A percentile compares a stretch with the other conserved stretches of the same genome.
Evolutionary conservation across 2,329 filamentous ascomycete genomes (phyloP).

Genomic region (Myotisia sp.): DNA sequence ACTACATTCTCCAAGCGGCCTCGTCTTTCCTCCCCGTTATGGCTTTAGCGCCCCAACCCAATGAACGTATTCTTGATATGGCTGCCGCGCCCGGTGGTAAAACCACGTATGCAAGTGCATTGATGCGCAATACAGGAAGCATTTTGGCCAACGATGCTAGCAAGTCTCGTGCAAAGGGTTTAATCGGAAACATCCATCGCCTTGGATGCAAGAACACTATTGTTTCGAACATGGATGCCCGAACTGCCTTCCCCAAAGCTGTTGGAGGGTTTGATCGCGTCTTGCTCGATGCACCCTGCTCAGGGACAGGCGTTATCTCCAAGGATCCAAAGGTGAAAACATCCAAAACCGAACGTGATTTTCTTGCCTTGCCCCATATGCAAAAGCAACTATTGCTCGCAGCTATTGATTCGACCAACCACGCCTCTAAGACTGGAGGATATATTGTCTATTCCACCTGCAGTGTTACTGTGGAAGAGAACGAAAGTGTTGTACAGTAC

Average conservation of each 20-base stretch:
- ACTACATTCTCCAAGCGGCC: conserved; percentile 95
- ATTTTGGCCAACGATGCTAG: conserved; percentile 95
- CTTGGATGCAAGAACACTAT: conserved; percentile 86
- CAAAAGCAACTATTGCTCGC: conserved; percentile 89
- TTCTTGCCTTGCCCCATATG: conserved; percentile 79
- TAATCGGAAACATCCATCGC: conserved; percentile 96
- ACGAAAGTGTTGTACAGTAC: conserved; percentile 88
- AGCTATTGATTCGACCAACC: conserved; percentile 89
- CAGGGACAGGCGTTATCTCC: conserved; percentile 90
- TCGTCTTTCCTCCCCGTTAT: conserved; percentile 96
- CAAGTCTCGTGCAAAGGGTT: conserved; percentile 83
- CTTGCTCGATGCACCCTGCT: conserved; percentile 86
- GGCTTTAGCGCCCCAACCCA: conserved; percentile 85
- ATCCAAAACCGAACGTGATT: conserved; percentile 92
- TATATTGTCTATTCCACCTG: conserved; percentile 97
- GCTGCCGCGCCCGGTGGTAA: conserved; percentile 91
- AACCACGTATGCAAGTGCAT: conserved; percentile 85
- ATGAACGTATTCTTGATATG: conserved; percentile 88
- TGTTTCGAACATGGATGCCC: conserved; percentile 88
- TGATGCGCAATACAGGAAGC: conserved; percentile 95
- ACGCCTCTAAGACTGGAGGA: conserved; percentile 79
- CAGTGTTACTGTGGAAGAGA: conserved; percentile 85
- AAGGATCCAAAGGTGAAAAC: conserved; percentile 97
- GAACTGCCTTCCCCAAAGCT: conserved; percentile 73
- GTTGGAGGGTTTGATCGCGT: conserved; percentile 95